phyloP scores from a whole-genome alignment of 306 rosid species.

The Prunus davidiana region DNA sequence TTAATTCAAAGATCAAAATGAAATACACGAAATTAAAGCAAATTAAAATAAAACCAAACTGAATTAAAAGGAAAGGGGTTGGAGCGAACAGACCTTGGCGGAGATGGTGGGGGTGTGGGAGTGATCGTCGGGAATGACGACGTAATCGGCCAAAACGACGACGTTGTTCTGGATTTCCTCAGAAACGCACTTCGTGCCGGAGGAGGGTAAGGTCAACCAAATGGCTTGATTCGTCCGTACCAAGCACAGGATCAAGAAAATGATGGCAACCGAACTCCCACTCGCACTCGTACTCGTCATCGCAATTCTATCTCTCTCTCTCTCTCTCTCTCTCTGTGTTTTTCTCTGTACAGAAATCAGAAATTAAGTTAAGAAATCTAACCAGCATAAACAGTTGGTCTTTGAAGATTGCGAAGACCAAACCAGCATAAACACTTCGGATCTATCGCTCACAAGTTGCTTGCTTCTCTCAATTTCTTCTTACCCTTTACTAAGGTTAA shows the following conservation, averaged over 20 bases:
- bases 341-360: background rate
- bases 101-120: conserved; percentile 54
- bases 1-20: too few relatives aligned
- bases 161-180: conserved; percentile 94
- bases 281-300: background rate
- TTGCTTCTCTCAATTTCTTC: too few relatives aligned
- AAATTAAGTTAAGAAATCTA: too few relatives aligned
- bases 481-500: too few relatives aligned
- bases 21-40: too few relatives aligned
- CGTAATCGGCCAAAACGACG: conserved; percentile 86
- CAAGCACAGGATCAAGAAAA: background rate
- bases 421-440: too few relatives aligned
- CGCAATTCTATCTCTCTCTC: background rate
- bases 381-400: too few relatives aligned
- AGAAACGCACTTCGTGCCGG: conserved; percentile 86
- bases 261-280: background rate
- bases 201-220: conserved; percentile 43
- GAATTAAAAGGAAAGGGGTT: background rate
- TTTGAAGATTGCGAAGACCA: too few relatives aligned
- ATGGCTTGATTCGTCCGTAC: conserved; percentile 14
- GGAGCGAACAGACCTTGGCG: conserved; percentile 56
- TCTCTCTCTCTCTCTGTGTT: background rate
- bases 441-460: too few relatives aligned
- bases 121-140: conserved; percentile 55
- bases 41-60: too few relatives aligned